phyloP scores from a whole-genome alignment of 2,329 filamentous ascomycete genomes.

The Fusarium aywerte region DNA sequence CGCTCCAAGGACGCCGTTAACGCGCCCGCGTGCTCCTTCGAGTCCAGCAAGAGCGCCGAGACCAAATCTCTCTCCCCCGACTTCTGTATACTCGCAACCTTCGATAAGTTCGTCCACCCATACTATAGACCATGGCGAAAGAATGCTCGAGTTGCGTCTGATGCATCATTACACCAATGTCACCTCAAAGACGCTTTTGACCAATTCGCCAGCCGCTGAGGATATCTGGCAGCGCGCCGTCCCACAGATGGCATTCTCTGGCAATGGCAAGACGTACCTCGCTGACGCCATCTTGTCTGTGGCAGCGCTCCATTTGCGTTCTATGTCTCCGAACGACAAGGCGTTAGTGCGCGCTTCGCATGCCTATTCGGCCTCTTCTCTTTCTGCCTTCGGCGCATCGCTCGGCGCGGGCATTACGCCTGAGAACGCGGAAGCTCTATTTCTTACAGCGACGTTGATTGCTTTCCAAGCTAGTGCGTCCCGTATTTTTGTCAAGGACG shows the following conservation, averaged over 20 bases:
- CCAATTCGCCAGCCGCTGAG: conserved; percentile 62
- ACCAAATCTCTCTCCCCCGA: conserved; percentile 44
- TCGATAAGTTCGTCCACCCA: conserved; percentile 44
- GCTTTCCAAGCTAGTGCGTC: conserved; percentile 74
- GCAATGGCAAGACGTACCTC: conserved; percentile 66
- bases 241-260: conserved; percentile 69
- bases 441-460: conserved; percentile 71
- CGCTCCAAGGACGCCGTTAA: conserved; percentile 41
- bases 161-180: conserved; percentile 73
- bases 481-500: conserved; percentile 69
- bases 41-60: conserved; percentile 34
- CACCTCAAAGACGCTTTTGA: conserved; percentile 69
- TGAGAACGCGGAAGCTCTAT: conserved; percentile 70
- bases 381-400: conserved; percentile 68
- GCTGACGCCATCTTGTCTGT: conserved; percentile 73
- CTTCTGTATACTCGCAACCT: conserved; percentile 51
- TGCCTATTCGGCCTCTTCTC: conserved; percentile 71
- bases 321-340: conserved; percentile 66
- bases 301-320: conserved; percentile 70
- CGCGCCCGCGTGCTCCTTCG: conserved; percentile 39
- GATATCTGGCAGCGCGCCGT: conserved; percentile 70
- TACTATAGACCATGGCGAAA: conserved; percentile 53
- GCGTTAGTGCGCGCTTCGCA: conserved; percentile 71
- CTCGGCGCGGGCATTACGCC: conserved; percentile 67
- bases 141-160: conserved; percentile 69